These are phyloP conservation scores for Apiospora arundinis DNA, from an alignment of 2,329 filamentous ascomycete species.

Conservation along the genomic window DNA sequence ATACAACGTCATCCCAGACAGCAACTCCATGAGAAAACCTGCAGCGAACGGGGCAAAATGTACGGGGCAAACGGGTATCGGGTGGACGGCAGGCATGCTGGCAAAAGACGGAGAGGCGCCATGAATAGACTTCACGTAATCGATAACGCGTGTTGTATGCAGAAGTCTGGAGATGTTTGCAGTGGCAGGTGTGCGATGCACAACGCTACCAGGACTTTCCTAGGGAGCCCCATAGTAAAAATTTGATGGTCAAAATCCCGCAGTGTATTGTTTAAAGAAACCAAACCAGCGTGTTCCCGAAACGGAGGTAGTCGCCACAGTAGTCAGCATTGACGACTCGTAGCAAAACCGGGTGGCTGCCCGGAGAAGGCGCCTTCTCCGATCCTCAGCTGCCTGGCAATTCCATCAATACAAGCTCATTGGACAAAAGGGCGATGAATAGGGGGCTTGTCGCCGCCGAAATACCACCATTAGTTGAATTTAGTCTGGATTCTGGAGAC, in stretches of 20 bases:
- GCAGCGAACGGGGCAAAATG: neutral
- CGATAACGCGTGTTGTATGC: neutral
- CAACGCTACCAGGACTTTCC: neutral
- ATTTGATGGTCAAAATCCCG: slow-evolving; percentile 16
- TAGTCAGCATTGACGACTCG: slow-evolving; percentile 13
- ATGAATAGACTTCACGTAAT: slow-evolving; percentile 9
- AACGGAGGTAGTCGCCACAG: slow-evolving; percentile 13
- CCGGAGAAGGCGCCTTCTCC: neutral
- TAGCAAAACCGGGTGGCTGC: slow-evolving; percentile 13
- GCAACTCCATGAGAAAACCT: slow-evolving; percentile 7
- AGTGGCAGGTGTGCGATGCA: neutral
- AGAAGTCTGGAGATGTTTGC: neutral
- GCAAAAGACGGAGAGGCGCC: neutral
- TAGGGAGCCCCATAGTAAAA: neutral
- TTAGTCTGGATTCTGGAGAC: neutral
- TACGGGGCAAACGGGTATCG: neutral
- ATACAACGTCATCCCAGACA: slow-evolving; percentile 8
- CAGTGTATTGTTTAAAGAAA: neutral
- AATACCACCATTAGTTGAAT: slow-evolving; percentile 13
- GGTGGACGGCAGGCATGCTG: neutral
- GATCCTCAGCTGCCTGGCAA: neutral
- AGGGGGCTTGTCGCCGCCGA: slow-evolving; percentile 9
- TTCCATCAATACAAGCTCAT: neutral
- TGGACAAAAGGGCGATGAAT: neutral
- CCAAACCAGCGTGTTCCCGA: slow-evolving; percentile 7